Evolutionary conservation across 768 basidiomycete genomes (phyloP), one percentile per base, ranked within the genome.

Genomic region (Russula abietina): DNA sequence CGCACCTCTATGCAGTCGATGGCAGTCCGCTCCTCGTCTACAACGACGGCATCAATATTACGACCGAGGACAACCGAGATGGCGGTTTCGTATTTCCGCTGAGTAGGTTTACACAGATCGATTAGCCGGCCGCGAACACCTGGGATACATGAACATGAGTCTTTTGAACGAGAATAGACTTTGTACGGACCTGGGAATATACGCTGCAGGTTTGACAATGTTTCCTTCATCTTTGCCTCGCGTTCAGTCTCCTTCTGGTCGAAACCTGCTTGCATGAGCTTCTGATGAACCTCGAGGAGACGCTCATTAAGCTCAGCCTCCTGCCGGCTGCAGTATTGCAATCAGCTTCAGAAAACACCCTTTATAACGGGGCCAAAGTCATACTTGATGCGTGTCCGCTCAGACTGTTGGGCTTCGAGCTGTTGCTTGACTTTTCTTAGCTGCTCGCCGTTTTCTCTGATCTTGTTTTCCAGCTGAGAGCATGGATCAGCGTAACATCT

Each of bases 11-110:
- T 98, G 72, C 96, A 98, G 68, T 95, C 93, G 60, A 98, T 97
- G 1, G 93, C 97, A 1, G 91, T 95, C 75, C 91, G 93, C 77
- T 98, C 95, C 70, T 93, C 89, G 70, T 99, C 96, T 1, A 98
- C 95, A 9, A 99, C 92, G 59, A 99, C 83, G 1, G 94, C 91
- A 70, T 98, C 97, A 60, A 94, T 89, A 71, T 98, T 94, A 57
- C 96, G 82, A 0, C 97, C 97, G 2, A 99, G 81, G 26, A 98
- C 86, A 36, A 94, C 92, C 1, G 90, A 86, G 14, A 99, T 91
- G 0, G 97, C 93, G 0, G 84, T 83, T 71, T 97, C 91, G 71
- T 96, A 98, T 74, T 96, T 96, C 59, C 89, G 82, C 57, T 88
- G 86, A 2, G 90, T 91, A 6, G 97, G 96, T 71, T 96, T 93